Conservation (phyloP, 805 yeast species). For the Wickerhamia fluorescens region DNA sequence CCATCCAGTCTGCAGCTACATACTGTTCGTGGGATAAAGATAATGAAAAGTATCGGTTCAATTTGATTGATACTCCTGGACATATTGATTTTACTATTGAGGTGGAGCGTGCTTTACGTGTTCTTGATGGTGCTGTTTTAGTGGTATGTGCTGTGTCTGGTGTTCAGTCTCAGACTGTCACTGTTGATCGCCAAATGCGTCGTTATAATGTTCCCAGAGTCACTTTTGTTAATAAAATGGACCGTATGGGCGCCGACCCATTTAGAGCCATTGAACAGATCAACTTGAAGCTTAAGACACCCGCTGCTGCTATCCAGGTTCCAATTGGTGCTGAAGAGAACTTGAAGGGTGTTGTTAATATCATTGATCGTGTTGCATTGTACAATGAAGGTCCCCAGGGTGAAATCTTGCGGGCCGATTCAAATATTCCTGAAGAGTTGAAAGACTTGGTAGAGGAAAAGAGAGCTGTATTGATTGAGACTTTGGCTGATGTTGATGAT, state of each 20-base stretch:
- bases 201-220: constrained; percentile 95
- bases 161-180: constrained; percentile 96
- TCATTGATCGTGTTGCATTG: constrained; percentile 78
- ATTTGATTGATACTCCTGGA: constrained; percentile 97
- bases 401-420: constrained; percentile 55
- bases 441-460: constrained; percentile 83
- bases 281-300: constrained; percentile 76
- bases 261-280: constrained; percentile 91
- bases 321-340: constrained; percentile 93
- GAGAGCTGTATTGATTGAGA: constrained; percentile 79
- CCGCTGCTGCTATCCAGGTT: constrained; percentile 97
- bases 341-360: constrained; percentile 83
- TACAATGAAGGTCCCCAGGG: constrained; percentile 91
- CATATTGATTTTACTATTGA: constrained; percentile 98
- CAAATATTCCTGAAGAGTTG: constrained; percentile 72
- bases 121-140: constrained; percentile 94
- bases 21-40: constrained; percentile 93
- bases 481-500: constrained; percentile 96
- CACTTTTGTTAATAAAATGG: constrained; percentile 97
- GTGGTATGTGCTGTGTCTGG: constrained; percentile 99
- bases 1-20: constrained; percentile 98
- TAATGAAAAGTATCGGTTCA: constrained; percentile 67
- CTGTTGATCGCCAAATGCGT: constrained; percentile 98
- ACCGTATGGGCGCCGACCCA: constrained; percentile 98
- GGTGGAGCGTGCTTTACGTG: constrained; percentile 97